phyloP scores from a whole-genome alignment of 345 rosid genomes.

The Schrenkiella parvula region DNA sequence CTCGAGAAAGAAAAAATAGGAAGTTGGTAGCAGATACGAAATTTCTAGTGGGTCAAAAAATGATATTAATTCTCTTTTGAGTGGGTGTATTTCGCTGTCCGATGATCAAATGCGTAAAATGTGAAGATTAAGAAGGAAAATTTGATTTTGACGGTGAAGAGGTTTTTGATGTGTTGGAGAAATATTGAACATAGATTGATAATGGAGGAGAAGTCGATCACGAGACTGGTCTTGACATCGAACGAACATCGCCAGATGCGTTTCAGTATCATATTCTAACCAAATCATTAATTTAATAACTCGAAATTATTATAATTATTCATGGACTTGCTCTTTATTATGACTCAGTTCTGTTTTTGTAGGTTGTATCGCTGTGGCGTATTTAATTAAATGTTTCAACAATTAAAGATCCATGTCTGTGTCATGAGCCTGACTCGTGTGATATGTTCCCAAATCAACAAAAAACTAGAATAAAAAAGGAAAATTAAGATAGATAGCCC shows the following conservation, averaged over 20 bases:
- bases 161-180: slow-evolving; percentile 27
- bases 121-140: slow-evolving; percentile 3
- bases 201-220: slow-evolving; percentile 28
- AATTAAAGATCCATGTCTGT: background rate
- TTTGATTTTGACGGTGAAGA: slow-evolving; percentile 6
- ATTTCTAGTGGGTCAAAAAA: background rate
- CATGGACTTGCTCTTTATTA: slow-evolving; percentile 3
- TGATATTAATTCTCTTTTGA: background rate
- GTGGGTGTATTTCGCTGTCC: slow-evolving; percentile 21
- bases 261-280: background rate
- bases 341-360: background rate
- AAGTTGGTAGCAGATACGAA: slow-evolving; percentile 16
- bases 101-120: slow-evolving; percentile 16
- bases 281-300: background rate
- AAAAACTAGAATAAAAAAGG: background rate
- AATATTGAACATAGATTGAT: slow-evolving; percentile 15
- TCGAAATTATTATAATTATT: background rate
- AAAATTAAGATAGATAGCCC: background rate
- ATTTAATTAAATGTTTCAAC: background rate
- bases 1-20: background rate
- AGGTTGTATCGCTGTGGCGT: background rate
- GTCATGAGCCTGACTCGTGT: background rate
- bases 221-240: background rate
- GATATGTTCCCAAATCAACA: background rate
- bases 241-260: slow-evolving; percentile 20